phyloP scores from a whole-genome alignment of 306 rosid genomes.

The Quercus gilva region DNA sequence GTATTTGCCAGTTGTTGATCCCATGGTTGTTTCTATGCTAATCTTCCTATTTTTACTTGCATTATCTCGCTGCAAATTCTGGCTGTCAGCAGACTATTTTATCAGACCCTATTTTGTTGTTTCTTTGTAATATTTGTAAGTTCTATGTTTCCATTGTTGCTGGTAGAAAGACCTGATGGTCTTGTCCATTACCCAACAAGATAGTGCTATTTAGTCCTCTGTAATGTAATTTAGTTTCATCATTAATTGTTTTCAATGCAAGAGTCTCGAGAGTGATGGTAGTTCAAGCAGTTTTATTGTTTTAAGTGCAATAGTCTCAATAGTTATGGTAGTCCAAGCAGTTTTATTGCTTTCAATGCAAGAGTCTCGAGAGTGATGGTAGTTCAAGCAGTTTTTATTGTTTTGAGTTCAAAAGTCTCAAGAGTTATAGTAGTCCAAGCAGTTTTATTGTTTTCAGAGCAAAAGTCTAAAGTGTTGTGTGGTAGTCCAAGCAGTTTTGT shows the following conservation, averaged over 20 bases:
- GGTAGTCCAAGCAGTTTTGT: neutral
- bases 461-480: neutral
- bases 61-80: slow-evolving; percentile 43
- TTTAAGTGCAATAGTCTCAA: neutral
- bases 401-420: neutral
- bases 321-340: neutral
- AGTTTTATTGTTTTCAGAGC: neutral
- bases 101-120: slow-evolving; percentile 30
- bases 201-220: slow-evolving; percentile 24
- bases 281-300: neutral
- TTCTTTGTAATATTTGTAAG: slow-evolving; percentile 45
- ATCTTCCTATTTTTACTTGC: slow-evolving; percentile 31
- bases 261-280: neutral
- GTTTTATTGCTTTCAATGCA: neutral
- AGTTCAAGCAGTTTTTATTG: neutral
- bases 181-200: slow-evolving; percentile 30
- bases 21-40: slow-evolving; percentile 9
- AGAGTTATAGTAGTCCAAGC: neutral
- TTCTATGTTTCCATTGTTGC: slow-evolving; percentile 27
- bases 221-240: slow-evolving; percentile 33
- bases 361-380: neutral
- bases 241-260: neutral
- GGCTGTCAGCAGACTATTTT: slow-evolving; percentile 17
- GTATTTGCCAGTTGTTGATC: slow-evolving; percentile 4
- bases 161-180: slow-evolving; percentile 22